A percentile compares a stretch with the other conserved stretches of the same genome.
Conservation (phyloP, 2,329 filamentous ascomycete genomes). For the Aspergillus ochraceus region DNA sequence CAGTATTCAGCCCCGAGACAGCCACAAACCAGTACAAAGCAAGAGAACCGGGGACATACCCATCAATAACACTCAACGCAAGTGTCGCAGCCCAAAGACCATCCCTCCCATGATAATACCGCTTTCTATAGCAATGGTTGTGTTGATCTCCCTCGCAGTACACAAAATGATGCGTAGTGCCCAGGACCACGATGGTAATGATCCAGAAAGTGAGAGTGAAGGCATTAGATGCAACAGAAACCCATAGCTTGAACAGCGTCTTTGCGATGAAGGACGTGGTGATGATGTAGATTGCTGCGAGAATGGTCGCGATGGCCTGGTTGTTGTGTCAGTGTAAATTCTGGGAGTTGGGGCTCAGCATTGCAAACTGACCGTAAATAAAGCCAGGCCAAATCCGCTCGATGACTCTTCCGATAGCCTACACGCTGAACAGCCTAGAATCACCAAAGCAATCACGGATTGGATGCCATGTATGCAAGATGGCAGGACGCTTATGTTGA, state of each 20-base stretch:
- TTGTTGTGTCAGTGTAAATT: background rate
- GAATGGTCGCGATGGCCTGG: constrained; percentile 3
- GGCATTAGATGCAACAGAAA: background rate
- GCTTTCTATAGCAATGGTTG: background rate
- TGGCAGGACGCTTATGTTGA: no score
- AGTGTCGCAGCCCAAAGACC: background rate
- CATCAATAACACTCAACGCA: constrained; percentile 1
- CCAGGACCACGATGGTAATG: no score
- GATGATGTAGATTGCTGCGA: constrained; percentile 1
- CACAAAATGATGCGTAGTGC: no score
- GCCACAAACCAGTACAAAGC: background rate
- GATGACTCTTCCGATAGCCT: no score
- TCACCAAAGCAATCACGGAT: background rate
- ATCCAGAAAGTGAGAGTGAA: no score
- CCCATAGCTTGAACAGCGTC: background rate
- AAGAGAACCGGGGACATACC: background rate
- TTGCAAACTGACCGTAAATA: no score
- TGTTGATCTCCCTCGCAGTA: no score
- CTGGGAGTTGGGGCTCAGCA: no score
- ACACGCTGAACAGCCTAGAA: background rate
- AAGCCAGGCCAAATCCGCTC: no score
- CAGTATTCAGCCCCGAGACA: no score
- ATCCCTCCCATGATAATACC: background rate
- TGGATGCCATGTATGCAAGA: background rate
- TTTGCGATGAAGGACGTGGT: constrained; percentile 2